Evolutionary conservation across 306 rosid species (phyloP).

Genomic region (Abrus pulchellus): DNA sequence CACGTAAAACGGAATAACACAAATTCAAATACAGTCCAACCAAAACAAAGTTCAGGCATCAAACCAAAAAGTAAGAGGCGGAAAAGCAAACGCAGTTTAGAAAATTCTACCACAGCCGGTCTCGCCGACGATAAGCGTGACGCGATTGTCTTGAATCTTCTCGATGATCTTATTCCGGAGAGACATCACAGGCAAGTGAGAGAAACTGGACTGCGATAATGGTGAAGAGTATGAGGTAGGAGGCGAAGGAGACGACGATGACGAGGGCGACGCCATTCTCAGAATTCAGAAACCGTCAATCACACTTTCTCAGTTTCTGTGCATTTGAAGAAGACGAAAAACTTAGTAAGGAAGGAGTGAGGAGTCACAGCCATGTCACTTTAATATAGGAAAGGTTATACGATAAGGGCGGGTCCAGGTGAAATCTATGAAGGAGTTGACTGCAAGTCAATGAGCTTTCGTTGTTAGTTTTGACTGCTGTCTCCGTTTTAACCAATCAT

Average conservation of each 20-base stretch:
- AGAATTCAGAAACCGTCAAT: constrained; percentile 14
- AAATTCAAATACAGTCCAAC: constrained; percentile 2
- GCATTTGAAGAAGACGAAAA: not conserved
- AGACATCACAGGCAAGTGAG: constrained; percentile 73
- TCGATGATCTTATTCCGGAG: constrained; percentile 74
- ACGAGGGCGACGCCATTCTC: constrained; percentile 69
- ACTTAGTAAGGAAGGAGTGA: not conserved
- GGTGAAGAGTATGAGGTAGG: constrained; percentile 40
- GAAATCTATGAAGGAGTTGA: constrained; percentile 6
- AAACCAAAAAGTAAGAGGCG: not conserved
- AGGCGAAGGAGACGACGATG: constrained; percentile 23
- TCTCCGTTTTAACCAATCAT: constrained; percentile 35
- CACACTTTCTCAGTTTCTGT: not conserved
- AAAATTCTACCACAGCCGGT: constrained; percentile 77
- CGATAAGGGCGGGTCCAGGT: constrained; percentile 12
- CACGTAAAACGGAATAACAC: constrained; percentile 35
- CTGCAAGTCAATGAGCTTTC: not conserved
- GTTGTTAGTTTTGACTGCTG: not conserved
- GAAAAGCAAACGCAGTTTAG: not conserved
- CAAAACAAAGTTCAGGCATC: not conserved
- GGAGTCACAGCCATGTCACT: not conserved
- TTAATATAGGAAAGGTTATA: constrained; percentile 10
- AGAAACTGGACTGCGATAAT: constrained; percentile 51
- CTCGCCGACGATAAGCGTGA: constrained; percentile 89
- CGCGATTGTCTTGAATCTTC: constrained; percentile 81